Evolutionary conservation across 108 stramenopile species (phyloP), one percentile per base, ranked within the genome.

Genomic region (Nannochloropsis granulata): DNA sequence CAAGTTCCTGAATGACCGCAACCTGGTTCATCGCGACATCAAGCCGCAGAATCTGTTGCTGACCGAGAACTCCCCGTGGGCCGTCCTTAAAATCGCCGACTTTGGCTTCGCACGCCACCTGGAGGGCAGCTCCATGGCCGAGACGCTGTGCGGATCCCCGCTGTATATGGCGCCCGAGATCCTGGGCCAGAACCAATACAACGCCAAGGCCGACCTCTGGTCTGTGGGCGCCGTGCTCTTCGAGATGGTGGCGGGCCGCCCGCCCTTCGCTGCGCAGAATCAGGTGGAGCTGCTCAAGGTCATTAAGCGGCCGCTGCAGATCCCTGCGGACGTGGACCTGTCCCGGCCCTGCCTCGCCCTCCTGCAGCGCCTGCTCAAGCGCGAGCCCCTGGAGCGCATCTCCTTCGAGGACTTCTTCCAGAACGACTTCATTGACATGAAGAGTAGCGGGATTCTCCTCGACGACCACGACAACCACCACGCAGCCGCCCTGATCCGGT

Each of bases 121-220:
- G 26, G 91, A 93, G 81, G 91, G 92, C 34, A 92, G 93, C 12
- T 93, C 94, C 2, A 86, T 99, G 90, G 98, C 98, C 19, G 97
- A 97, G 91, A 99, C 98, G 5, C 93, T 96, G 46, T 99, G 98
- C 83, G 98, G 98, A 13, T 93, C 92, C 25, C 98, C 98, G 2
- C 86, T 99, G 34, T 99, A 99, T 89, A 99, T 99, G 98, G 98
- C 97, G 13, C 96, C 97, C 19, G 96, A 97, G 86, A 95, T 97
- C 81, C 86, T 97, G 81, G 86, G 71, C 19, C 45, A 78, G 12
- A 85, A 86, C 82, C 93, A 94, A 86, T 98, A 98, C 82, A 96
- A 96, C 86, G 94, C 94, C 44, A 97, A 97, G 85, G 98, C 98
- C 13, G 98, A 98, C 91, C 90, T 98, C 3, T 98, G 98, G 98